Base-by-base conservation (phyloP, 1,139 yeast species). In the Candida buenavistaensis region DNA sequence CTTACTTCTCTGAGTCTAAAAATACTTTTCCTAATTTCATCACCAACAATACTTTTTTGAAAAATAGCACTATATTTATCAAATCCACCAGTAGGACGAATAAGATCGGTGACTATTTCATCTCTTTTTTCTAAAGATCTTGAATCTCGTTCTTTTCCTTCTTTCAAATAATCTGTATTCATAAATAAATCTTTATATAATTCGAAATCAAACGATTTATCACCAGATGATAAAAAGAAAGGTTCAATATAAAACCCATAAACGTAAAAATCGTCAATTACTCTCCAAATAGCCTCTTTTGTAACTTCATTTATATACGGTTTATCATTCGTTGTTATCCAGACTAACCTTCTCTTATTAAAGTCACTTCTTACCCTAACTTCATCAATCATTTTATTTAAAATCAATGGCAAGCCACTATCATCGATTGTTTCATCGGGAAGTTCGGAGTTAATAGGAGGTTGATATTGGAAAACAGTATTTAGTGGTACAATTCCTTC, bases 181-280 rank as follows among this genome's bases (percentile, higher is more conserved):
- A 69, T 48, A 41, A 82, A 70, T 17, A 80, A 64, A 37, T 80
- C 83, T 46, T 78, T 73, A 52, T 75, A 88, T 30, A 71, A 64
- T 5, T 65, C 45, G 38, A 73, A 59, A 49, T 82, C 72, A 50
- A 85, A 84, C 3, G 61, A 35, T 3, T 37, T 54, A 42, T 16
- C 53, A 3, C 38, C 29, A 6, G 45, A 37, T 6, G 34, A 39
- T 26, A 88, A 55, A 48, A 90, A 80, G 35, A 86, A 71, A 0
- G 97, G 95, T 14, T 68, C 63, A 12, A 89, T 70, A 11, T 61
- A 62, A 20, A 84, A 78, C 24, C 59, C 62, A 13, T 64, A 62
- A 35, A 73, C 74, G 34, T 73, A 72, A 34, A 76, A 67, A 55
- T 87, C 95, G 32, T 73, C 70, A 17, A 85, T 70, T 4, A 82